Evolutionary conservation across 2,329 filamentous ascomycete species (phyloP), one percentile per base, ranked within the genome.

Genomic region (Trichoderma sp.): DNA sequence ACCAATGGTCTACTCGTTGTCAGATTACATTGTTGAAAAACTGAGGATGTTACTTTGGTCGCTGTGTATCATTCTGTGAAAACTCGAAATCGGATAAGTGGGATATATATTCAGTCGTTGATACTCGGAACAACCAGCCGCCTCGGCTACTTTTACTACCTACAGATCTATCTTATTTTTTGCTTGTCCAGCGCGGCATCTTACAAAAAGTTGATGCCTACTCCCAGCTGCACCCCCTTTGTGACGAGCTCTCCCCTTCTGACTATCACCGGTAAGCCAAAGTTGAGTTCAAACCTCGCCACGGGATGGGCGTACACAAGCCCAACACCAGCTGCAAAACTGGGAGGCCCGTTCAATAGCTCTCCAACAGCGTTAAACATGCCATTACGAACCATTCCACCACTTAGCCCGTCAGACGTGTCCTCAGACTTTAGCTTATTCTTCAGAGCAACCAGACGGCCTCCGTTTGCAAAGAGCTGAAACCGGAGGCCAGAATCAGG

Each of bases 281-380:
- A 97, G 81, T 99, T 99, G 73, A 99, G 84, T 83, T 99, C 96
- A 72, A 99, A 97, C 68, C 96, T 84, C 13, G 96, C 96, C 24
- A 95, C 91, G 0, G 94, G 94, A 76, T 98, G 95, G 4, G 94
- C 96, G 78, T 99, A 99, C 1, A 99, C 94, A 26, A 99, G 82
- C 0, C 96, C 96, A 14, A 97, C 81, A 30, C 96, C 96, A 1
- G 93, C 95, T 2, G 95, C 91, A 39, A 94, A 84, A 77, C 93
- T 97, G 0, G 96, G 96, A 32, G 94, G 80, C 4, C 92, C 93
- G 65, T 89, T 91, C 24, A 85, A 83, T 18, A 98, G 81, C 70
- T 95, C 90, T 5, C 83, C 84, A 14, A 97, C 76, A 0, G 94
- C 93, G 37, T 81, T 80, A 16, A 79, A 77, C 77, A 93, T 82